phyloP scores from a whole-genome alignment of 2,329 filamentous ascomycete species.

The Exophiala sideris region DNA sequence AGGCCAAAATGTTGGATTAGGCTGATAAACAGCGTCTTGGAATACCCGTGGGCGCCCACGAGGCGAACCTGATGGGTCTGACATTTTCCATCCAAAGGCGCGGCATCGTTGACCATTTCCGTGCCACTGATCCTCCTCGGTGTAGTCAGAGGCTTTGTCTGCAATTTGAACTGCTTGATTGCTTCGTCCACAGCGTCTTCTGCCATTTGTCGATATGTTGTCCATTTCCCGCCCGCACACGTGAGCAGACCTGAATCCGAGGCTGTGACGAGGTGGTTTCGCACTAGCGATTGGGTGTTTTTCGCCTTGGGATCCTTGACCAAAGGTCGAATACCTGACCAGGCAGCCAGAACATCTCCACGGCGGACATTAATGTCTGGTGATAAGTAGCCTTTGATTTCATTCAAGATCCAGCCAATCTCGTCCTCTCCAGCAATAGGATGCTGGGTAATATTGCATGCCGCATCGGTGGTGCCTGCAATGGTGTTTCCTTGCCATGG shows the following conservation, averaged over 20 bases:
- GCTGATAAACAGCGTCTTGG: slow-evolving; percentile 90
- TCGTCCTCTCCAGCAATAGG: slow-evolving; percentile 78
- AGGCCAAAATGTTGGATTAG: slow-evolving; percentile 89
- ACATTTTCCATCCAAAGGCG: slow-evolving; percentile 61
- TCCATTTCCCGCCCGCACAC: slow-evolving; percentile 88
- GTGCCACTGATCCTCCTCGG: slow-evolving; percentile 27
- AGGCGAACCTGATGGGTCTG: slow-evolving; percentile 80
- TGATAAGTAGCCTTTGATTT: slow-evolving; percentile 76
- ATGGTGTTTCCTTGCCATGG: slow-evolving; percentile 93
- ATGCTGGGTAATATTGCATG: slow-evolving; percentile 67
- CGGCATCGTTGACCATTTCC: slow-evolving; percentile 30
- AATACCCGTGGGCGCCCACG: slow-evolving; percentile 81
- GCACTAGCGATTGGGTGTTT: slow-evolving; percentile 82
- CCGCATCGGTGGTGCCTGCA: slow-evolving; percentile 80
- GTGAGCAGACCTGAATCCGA: slow-evolving; percentile 78
- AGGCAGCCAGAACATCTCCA: slow-evolving; percentile 83
- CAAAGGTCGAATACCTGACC: slow-evolving; percentile 82
- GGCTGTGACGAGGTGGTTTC: slow-evolving; percentile 78
- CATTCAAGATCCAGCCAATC: slow-evolving; percentile 82
- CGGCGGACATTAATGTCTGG: slow-evolving; percentile 81
- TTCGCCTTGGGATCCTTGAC: slow-evolving; percentile 82
- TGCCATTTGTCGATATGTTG: slow-evolving; percentile 88
- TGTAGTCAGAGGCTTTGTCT: slow-evolving; percentile 21
- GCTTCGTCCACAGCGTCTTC: slow-evolving; percentile 79
- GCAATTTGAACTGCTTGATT: slow-evolving; percentile 27